Base-by-base conservation (phyloP, 164 flowering plant genomes). In the Cinnamomum chago region DNA sequence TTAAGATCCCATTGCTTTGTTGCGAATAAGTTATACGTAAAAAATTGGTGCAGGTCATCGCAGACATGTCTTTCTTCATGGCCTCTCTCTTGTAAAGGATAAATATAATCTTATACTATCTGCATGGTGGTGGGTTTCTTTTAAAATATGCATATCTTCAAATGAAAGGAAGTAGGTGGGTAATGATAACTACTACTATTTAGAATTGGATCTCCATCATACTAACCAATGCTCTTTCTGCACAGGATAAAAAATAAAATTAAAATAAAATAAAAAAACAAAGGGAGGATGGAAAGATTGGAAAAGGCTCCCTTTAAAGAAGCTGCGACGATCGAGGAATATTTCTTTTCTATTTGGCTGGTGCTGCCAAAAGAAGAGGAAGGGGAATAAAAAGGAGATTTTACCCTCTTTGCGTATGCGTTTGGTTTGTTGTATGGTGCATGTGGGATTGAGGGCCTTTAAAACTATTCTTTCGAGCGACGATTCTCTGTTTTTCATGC, bases 121-220 rank as follows among this genome's bases (percentile, higher is more conserved):
- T 67, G 69, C 69, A 67, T 67, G 69, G 69, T 67, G 69, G 69
- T 67, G 17, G 69, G 69, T 67, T 33, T 27, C 62, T 1, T 17
- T 58, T 28, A 13, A 64, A 64, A 64, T 20, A 64, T 64, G 67
- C 67, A 12, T 64, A 35, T 35, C 25, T 60, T 23, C 62, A 25
- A 25, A 15, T 22, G 68, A 55, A 7, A 22, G 3, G 25, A 25
- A 23, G 24, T 25, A 4, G 67, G 28, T 64, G 23, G 69, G 40
- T 67, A 67, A 67, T 67, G 69, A 67, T 67, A 15, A 30, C 20
- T 13, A 35, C 15, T 15, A 6, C 17, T 30, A 40, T 67, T 67
- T 67, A 27, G 69, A n/a, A 67, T 40, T 24, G 69, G 27, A 67
- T 67, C 69, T 67, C 69, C 69, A 30, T 67, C 47, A 67, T 67